Percentiles rank a stretch among this genome's conserved stretches.
Evolutionary conservation across 768 basidiomycete species (phyloP).

Genomic region (Panellus pusillus): DNA sequence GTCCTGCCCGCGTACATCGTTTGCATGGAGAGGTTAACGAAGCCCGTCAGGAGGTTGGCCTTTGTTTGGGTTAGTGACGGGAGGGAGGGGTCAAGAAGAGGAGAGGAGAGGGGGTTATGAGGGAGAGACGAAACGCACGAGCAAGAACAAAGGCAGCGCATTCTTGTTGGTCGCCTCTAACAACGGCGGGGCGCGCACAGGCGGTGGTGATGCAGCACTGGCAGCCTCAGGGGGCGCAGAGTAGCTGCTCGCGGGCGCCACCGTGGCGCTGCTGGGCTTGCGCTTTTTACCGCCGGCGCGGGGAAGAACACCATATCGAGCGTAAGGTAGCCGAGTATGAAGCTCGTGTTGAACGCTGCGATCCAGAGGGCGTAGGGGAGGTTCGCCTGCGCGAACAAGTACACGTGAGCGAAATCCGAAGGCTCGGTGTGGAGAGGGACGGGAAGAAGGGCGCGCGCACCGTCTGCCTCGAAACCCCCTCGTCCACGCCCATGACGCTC

Average conservation of each 20-base stretch:
- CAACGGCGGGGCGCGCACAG: slow-evolving; percentile 44
- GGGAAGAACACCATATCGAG: slow-evolving; percentile 75
- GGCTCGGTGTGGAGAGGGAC: background rate
- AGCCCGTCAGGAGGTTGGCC: slow-evolving; percentile 88
- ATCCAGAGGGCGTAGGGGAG: slow-evolving; percentile 88
- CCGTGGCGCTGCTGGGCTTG: slow-evolving; percentile 17
- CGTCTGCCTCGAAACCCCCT: slow-evolving; percentile 48
- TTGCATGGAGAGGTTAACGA: slow-evolving; percentile 73
- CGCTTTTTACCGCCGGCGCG: slow-evolving; percentile 38
- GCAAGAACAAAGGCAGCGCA: slow-evolving; percentile 73
- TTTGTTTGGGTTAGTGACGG: background rate
- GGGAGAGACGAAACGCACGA: slow-evolving; percentile 49
- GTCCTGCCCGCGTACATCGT: slow-evolving; percentile 76
- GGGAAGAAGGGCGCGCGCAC: too few species aligned
- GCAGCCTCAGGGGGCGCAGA: background rate
- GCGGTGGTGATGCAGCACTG: slow-evolving; percentile 8
- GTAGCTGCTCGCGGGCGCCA: slow-evolving; percentile 1
- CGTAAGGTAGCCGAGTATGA: slow-evolving; percentile 77
- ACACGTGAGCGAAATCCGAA: background rate
- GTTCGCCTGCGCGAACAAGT: slow-evolving; percentile 61
- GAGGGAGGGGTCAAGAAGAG: too few species aligned
- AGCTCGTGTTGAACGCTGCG: slow-evolving; percentile 83
- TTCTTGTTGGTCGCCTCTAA: slow-evolving; percentile 85
- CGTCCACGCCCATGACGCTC: slow-evolving; percentile 40
- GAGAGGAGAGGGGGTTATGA: background rate